Evolutionary conservation across 306 rosid genomes (phyloP).

Genomic region (Styphnolobium japonicum): DNA sequence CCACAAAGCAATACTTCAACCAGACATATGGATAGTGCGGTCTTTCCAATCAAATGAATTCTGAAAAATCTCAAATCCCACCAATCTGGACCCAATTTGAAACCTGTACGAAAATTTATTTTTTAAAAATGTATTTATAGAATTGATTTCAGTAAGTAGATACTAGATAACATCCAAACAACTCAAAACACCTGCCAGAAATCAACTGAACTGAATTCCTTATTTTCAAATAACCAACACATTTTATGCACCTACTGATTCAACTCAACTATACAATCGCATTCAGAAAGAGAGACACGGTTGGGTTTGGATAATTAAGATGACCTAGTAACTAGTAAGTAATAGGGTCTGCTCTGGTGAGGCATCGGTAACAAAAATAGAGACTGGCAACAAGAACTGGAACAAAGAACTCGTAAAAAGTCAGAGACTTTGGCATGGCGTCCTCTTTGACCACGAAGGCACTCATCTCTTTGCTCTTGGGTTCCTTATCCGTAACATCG

Average conservation of each 20-base stretch:
- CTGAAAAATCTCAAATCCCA: background rate
- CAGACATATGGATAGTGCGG: background rate
- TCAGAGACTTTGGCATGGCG: background rate
- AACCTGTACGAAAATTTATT: no score
- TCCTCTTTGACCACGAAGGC: slow-evolving; percentile 55
- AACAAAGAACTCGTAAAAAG: slow-evolving; percentile 35
- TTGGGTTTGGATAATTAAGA: background rate
- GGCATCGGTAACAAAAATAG: slow-evolving; percentile 48
- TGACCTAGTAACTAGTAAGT: background rate
- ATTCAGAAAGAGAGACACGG: background rate
- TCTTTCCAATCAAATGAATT: background rate
- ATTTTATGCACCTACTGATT: background rate
- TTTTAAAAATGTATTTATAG: no score
- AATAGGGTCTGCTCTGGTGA: slow-evolving; percentile 1
- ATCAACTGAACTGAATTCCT: background rate
- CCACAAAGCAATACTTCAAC: background rate
- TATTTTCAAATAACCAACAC: background rate
- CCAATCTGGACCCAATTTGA: no score
- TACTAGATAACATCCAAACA: background rate
- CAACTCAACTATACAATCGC: background rate
- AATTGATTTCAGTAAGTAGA: no score
- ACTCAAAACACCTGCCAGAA: background rate
- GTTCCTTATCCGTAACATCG: slow-evolving; percentile 29
- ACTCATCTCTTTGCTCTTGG: slow-evolving; percentile 47
- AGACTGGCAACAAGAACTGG: slow-evolving; percentile 43